These are phyloP conservation scores for Prunella vulgaris DNA, from an alignment of 257 asterid genomes.

Conservation along the genomic window DNA sequence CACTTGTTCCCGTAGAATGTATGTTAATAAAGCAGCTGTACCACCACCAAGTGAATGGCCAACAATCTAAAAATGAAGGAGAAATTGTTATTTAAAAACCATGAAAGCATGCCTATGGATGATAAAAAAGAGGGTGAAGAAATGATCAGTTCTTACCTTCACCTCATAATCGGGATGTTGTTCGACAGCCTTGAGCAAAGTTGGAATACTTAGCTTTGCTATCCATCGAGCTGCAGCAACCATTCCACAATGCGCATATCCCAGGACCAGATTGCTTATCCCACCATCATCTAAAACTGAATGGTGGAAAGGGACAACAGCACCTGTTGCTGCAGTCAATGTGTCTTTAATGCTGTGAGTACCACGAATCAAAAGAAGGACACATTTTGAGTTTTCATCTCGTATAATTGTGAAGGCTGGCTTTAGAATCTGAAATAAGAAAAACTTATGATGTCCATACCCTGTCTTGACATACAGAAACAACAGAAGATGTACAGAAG, in stretches of 20 bases:
- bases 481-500: background rate
- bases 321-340: conserved; percentile 80
- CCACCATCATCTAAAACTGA: conserved; percentile 80
- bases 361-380: conserved; percentile 84
- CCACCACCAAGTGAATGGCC: conserved; percentile 97
- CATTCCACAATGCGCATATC: conserved; percentile 92
- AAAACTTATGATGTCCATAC: conserved; percentile 7
- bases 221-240: conserved; percentile 96
- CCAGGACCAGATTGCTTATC: conserved; percentile 62
- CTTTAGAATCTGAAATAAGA: conserved; percentile 56
- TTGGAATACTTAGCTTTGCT: conserved; percentile 69
- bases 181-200: conserved; percentile 57
- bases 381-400: conserved; percentile 61
- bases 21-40: conserved; percentile 81
- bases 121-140: background rate
- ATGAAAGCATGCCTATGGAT: background rate
- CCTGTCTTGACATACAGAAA: conserved; percentile 6
- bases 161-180: conserved; percentile 66
- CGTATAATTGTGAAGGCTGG: conserved; percentile 73
- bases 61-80: conserved; percentile 49
- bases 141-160: conserved; percentile 38
- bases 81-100: background rate
- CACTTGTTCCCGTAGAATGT: conserved; percentile 76
- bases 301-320: conserved; percentile 91
- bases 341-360: conserved; percentile 88